Conservation (phyloP, 2,329 filamentous ascomycete species). For the Diplocarpon mali region DNA sequence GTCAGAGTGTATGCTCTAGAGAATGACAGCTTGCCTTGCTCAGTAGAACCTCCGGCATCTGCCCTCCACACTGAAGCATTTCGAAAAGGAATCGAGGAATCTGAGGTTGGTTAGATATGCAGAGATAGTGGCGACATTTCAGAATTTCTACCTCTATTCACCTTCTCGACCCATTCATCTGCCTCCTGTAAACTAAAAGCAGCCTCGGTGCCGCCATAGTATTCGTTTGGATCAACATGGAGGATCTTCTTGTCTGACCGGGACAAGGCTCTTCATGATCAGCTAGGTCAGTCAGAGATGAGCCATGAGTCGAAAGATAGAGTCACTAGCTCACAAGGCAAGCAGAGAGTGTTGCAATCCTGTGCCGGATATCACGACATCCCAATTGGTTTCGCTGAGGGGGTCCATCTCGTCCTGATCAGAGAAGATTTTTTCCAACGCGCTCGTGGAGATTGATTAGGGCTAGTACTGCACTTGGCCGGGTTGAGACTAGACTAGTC, state of each 20-base stretch:
- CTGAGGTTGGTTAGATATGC: slow-evolving; percentile 7
- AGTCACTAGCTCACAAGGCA: slow-evolving; percentile 48
- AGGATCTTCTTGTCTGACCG: slow-evolving; percentile 85
- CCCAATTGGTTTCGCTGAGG: slow-evolving; percentile 63
- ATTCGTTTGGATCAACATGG: slow-evolving; percentile 77
- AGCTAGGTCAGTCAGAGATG: slow-evolving; percentile 63
- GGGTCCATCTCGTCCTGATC: slow-evolving; percentile 49
- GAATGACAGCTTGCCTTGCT: slow-evolving; percentile 38
- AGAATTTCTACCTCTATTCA: slow-evolving; percentile 26
- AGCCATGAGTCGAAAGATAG: slow-evolving; percentile 20
- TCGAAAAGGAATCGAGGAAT: slow-evolving; percentile 15
- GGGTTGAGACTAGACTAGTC: neutral
- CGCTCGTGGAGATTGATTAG: slow-evolving; percentile 7
- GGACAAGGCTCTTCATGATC: slow-evolving; percentile 68
- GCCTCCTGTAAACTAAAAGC: slow-evolving; percentile 76
- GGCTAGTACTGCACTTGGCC: slow-evolving; percentile 13
- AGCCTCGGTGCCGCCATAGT: slow-evolving; percentile 80
- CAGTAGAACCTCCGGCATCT: slow-evolving; percentile 21
- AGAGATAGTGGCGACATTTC: neutral
- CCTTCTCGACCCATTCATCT: slow-evolving; percentile 55
- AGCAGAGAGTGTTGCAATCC: slow-evolving; percentile 70
- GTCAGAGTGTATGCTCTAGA: slow-evolving; percentile 73
- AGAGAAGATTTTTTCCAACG: slow-evolving; percentile 1
- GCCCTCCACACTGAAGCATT: slow-evolving; percentile 23
- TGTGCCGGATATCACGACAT: slow-evolving; percentile 69